Base-by-base conservation (phyloP, 768 basidiomycete genomes). In the Phlegmacium glaucopus region DNA sequence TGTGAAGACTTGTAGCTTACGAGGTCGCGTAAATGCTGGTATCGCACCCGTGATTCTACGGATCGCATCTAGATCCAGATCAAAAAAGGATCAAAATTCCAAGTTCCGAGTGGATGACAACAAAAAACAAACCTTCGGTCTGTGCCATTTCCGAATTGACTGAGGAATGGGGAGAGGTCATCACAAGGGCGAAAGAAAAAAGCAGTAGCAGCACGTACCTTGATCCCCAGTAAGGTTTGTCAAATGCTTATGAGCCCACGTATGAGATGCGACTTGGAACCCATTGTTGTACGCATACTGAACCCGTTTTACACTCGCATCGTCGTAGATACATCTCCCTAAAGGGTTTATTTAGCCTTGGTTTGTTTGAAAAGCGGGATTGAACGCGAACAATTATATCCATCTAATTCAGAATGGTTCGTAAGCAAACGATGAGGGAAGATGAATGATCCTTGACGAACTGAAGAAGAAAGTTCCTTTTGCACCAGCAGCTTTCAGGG, bases 381-480 rank as follows among this genome's bases (percentile, higher is more conserved):
- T 22, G 22, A 22, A 22, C 22, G 22, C 22, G 22, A 22, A 22
- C 22, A 22, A 5, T 22, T 22, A 22, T 22, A 5, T 5, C 22
- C 22, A 22, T 22, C 22, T 22, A 22, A 22, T 3, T 22, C 5
- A 5, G 22, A 22, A 17, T 1, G 5, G 32, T 26, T 18, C 9
- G 38, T n/a, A 4, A 16, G 25, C 15, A 58, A 65, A n/a, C 53
- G 65, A 65, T 68, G 46, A 66, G 61, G 60, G 69, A 72, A n/a
- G n/a, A n/a, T n/a, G 54, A 72, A 74, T 0, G 70, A 40, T 8
- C 18, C n/a, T 9, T 18, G n/a, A 58, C 63, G 10, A 30, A 73
- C 71, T 71, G 53, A 72, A 65, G 62, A 76, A 74, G 50, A 75
- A 77, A 1, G 75, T 75, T 1, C 67, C 74, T 37, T 60, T 68